Evolutionary conservation across 108 stramenopile genomes (phyloP), one percentile per base, ranked within the genome.

Genomic region (Craspedostauros australis): DNA sequence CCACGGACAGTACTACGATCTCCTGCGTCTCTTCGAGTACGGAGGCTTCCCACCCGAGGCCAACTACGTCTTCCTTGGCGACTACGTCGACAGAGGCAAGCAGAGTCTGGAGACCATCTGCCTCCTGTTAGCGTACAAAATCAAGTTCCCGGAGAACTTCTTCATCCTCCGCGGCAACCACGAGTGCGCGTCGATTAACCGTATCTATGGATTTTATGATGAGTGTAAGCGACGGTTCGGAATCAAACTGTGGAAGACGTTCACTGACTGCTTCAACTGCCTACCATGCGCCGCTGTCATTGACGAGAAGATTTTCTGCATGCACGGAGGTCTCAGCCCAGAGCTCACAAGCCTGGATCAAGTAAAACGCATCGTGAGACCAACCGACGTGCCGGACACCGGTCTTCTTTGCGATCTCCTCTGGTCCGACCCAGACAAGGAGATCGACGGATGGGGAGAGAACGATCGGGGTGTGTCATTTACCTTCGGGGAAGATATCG

Each of bases 291-390:
- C 97, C 14, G 99, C 97, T 16, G 95, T 98, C 49, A 93, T 99
- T 49, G 99, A 99, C 63, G 99, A 98, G 66, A 99, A 99, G 88
- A 98, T 99, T 51, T 94, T 99, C 56, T 99, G 99, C 84, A 97
- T 95, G 80, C 99, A 99, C 65, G 99, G 99, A 19, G 96, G 96
- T 15, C 72, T 98, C 36, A 91, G 87, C 50, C 98, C 98, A 7
- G 97, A 98, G 62, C 77, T 99, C 19, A 86, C 88, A 39, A 93
- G 84, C 61, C 59, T 99, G 63, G 98, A 98, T 66, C 96, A 99
- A 67, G 91, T 98, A 50, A 94, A 94, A 65, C 72, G 93, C 5
- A 92, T 98, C 59, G 95, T 97, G 21, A 72, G 97, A 36, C 97
- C 97, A 4, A 97, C 97, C 7, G 98, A 99, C 67, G 95, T 99